Evolutionary conservation across 768 basidiomycete genomes (phyloP).

Genomic region (Clitopilus passeckerianus): DNA sequence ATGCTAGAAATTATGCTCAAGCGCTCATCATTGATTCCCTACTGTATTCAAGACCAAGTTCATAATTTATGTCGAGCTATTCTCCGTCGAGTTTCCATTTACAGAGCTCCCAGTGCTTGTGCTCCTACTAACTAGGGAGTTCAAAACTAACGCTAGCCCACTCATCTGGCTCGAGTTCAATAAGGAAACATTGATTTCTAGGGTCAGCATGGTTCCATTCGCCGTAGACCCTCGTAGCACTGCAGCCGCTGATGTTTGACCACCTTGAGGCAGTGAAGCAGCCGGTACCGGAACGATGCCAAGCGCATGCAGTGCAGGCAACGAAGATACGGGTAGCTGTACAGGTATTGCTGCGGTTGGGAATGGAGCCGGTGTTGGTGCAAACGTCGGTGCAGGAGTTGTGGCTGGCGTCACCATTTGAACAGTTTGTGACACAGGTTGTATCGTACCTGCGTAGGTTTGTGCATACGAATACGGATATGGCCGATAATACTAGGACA

Average conservation of each 20-base stretch:
- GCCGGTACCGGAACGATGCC: conserved; percentile 71
- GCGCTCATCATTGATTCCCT: neutral
- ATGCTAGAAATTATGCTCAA: neutral
- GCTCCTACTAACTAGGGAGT: conserved; percentile 58
- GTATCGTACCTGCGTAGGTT: conserved; percentile 38
- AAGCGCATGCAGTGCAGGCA: conserved; percentile 61
- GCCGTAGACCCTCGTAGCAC: conserved; percentile 67
- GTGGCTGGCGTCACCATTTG: conserved; percentile 16
- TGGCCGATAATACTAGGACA: conserved; percentile 51
- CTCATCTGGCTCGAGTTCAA: conserved; percentile 76
- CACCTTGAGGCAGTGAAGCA: conserved; percentile 43
- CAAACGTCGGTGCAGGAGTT: conserved; percentile 18
- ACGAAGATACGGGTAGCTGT: conserved; percentile 62
- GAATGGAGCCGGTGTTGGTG: conserved; percentile 24
- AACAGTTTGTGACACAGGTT: conserved; percentile 26
- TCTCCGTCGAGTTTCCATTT: neutral
- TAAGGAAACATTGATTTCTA: conserved; percentile 76
- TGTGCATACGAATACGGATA: conserved; percentile 67
- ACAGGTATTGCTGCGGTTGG: conserved; percentile 52
- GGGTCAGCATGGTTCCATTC: conserved; percentile 65
- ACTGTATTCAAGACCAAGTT: neutral
- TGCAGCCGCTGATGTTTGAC: conserved; percentile 68
- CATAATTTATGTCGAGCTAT: neutral
- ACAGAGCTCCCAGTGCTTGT: neutral
- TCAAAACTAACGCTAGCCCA: conserved; percentile 66